A percentile compares a stretch with the other conserved stretches of the same genome.
Conservation (phyloP, 1,139 yeast genomes). For the Kluyveromyces sp. region DNA sequence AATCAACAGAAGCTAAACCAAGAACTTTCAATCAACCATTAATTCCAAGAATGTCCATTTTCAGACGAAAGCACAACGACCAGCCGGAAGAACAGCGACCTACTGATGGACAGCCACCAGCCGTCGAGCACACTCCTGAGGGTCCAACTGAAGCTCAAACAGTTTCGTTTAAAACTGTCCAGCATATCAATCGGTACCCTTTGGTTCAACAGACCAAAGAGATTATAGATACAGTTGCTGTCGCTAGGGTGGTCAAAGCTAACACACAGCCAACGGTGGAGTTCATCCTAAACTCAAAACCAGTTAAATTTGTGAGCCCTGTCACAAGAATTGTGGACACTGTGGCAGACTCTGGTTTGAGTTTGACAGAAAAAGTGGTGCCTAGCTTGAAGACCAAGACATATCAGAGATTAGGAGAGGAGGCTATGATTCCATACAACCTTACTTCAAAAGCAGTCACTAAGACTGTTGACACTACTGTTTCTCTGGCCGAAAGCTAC, state of each 20-base stretch:
- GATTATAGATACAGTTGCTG: slow-evolving; percentile 33
- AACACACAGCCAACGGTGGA: slow-evolving; percentile 39
- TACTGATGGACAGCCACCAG: slow-evolving; percentile 9
- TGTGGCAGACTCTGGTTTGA: slow-evolving; percentile 29
- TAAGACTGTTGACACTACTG: slow-evolving; percentile 27
- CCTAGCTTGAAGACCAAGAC: slow-evolving; percentile 34
- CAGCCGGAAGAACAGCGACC: slow-evolving; percentile 6
- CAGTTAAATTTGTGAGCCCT: slow-evolving; percentile 31
- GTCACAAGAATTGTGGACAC: slow-evolving; percentile 34
- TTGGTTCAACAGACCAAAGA: slow-evolving; percentile 38
- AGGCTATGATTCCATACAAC: slow-evolving; percentile 28
- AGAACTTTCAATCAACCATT: neutral
- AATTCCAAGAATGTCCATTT: slow-evolving; percentile 5
- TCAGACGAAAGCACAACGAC: slow-evolving; percentile 13
- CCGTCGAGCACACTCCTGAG: slow-evolving; percentile 5
- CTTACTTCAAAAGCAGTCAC: slow-evolving; percentile 24
- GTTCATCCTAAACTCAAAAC: slow-evolving; percentile 31
- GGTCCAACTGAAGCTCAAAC: slow-evolving; percentile 9
- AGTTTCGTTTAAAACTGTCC: slow-evolving; percentile 26
- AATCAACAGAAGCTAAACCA: neutral
- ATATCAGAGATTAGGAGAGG: slow-evolving; percentile 27
- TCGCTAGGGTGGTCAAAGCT: slow-evolving; percentile 37
- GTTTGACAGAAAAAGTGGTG: slow-evolving; percentile 28
- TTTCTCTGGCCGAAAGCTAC: slow-evolving; percentile 22
- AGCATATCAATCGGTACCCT: slow-evolving; percentile 37